Base-by-base conservation (phyloP, 768 basidiomycete species). In the Lentinula edodes region DNA sequence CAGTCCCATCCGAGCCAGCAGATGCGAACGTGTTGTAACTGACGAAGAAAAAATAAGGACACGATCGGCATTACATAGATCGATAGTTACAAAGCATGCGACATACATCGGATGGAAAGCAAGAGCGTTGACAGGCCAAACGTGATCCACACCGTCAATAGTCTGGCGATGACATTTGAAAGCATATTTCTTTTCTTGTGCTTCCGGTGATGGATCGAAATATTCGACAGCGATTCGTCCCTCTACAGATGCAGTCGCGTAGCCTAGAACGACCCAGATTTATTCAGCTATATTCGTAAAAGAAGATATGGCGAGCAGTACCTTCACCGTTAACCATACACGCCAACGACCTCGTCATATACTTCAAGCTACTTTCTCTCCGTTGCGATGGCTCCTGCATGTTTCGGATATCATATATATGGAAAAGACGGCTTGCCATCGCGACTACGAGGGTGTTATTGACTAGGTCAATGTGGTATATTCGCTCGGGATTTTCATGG, bases 221-320 rank as follows among this genome's bases (percentile, higher is more conserved):
- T 96, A 99, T 72, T 99, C 97, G 35, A 98, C 95, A 0, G 95
- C 94, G 61, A 98, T 97, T 23, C 97, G 83, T 1, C 97, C 97
- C 68, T 99, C 97, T 13, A 95, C 93, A 0, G 93, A 95, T 0
- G 90, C 91, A 0, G 89, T 93, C 10, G 95, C 95, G 73, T 93
- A 99, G 10, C 96, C 95, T 92, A 67, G 15, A 39, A 54, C 57
- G 9, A 23, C 12, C 16, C 16, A 55, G 42, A 46, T 3, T 10
- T 54, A 28, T 48, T 36, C 54, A 50, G 18, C 65, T 50, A 28
- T 28, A 28, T 23, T 52, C 10, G 43, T 12, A n/a, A 6, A 43
- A 32, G 7, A 51, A 34, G n/a, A 61, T 42, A 50, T 41, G 58
- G 36, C 42, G 41, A 15, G 34, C 64, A 80, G 45, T 64, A 91